Conservation (phyloP, 257 asterid species). For the Voacanga thouarsii region DNA sequence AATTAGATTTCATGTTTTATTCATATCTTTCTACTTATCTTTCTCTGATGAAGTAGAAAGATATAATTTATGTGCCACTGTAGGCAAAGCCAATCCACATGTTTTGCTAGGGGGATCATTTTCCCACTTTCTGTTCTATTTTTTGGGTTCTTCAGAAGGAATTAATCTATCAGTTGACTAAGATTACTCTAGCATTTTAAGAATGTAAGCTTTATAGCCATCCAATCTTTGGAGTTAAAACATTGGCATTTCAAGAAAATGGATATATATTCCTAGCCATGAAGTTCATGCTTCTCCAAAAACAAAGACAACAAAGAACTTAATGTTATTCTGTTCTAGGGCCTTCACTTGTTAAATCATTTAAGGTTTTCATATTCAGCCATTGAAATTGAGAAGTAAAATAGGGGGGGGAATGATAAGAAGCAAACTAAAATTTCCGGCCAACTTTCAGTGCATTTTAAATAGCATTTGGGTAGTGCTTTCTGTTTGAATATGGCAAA, state of each 20-base stretch:
- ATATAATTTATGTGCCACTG: neutral
- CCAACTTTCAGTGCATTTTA: neutral
- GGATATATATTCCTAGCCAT: neutral
- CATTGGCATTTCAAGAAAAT: neutral
- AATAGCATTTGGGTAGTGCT: neutral
- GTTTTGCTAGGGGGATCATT: neutral
- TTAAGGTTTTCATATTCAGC: no score
- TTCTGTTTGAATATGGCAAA: neutral
- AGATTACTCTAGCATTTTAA: neutral
- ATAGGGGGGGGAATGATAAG: no score
- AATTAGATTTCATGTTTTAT: neutral
- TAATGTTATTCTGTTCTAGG: neutral
- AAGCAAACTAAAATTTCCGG: neutral
- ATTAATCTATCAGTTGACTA: neutral
- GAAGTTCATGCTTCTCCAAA: neutral
- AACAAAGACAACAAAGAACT: neutral
- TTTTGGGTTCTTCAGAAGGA: neutral
- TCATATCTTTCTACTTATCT: neutral
- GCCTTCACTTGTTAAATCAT: neutral
- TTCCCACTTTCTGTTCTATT: neutral
- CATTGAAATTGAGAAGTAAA: neutral
- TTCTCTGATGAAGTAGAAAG: neutral
- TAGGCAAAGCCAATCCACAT: neutral
- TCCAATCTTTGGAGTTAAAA: neutral
- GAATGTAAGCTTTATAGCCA: neutral